A percentile compares a stretch with the other conserved stretches of the same genome.
These are phyloP conservation scores for Mortierella sp. DNA, from an alignment of 371 early-diverging fungal genomes.

Conservation along the genomic window DNA sequence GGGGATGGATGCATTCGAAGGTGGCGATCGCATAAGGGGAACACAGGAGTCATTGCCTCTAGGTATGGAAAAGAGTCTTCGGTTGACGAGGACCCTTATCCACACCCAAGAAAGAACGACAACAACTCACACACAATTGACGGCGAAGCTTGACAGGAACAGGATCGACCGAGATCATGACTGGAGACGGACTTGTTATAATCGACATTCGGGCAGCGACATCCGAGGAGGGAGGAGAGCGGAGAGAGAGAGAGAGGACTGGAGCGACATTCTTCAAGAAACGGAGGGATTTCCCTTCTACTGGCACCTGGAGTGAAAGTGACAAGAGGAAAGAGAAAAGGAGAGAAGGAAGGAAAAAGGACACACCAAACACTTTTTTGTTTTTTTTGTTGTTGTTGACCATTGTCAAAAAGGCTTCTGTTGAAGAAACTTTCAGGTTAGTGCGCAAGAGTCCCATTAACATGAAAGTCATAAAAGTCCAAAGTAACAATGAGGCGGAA, in stretches of 20 bases:
- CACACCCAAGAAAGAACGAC: slow-evolving; percentile 40
- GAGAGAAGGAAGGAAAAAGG: slow-evolving; percentile 16
- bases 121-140: slow-evolving; percentile 50
- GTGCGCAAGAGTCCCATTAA: slow-evolving; percentile 25
- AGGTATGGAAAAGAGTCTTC: slow-evolving; percentile 33
- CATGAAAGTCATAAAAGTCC: slow-evolving; percentile 41
- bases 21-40: slow-evolving; percentile 10
- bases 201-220: background rate
- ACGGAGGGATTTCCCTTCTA: background rate
- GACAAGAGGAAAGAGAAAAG: background rate
- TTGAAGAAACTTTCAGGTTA: slow-evolving; percentile 60
- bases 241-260: slow-evolving; percentile 1
- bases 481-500: slow-evolving; percentile 10
- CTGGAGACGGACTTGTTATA: background rate
- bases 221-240: background rate
- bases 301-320: slow-evolving; percentile 8
- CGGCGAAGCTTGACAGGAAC: background rate
- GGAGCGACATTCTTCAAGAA: slow-evolving; percentile 16
- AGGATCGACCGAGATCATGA: background rate
- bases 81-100: slow-evolving; percentile 53
- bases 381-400: slow-evolving; percentile 9
- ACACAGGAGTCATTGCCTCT: slow-evolving; percentile 40
- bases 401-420: slow-evolving; percentile 52
- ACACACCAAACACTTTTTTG: slow-evolving; percentile 36
- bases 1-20: slow-evolving; percentile 2